phyloP scores from a whole-genome alignment of 2,329 filamentous ascomycete species.

The Pseudogymnoascus sp. region DNA sequence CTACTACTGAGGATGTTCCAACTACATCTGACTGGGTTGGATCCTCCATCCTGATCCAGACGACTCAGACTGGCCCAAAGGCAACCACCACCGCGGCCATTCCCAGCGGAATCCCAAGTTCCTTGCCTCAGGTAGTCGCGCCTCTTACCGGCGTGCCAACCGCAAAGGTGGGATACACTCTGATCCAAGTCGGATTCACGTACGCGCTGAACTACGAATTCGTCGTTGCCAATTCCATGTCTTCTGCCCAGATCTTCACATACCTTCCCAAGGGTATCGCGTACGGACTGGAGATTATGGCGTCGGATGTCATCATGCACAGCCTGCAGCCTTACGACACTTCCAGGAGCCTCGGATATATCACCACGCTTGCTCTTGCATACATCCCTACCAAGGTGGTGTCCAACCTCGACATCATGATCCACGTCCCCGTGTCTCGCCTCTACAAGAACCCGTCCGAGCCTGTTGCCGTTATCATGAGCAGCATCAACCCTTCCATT shows the following conservation, averaged over 20 bases:
- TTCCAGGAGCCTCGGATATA: constrained; percentile 57
- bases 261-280: constrained; percentile 64
- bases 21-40: constrained; percentile 4
- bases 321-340: constrained; percentile 73
- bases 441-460: constrained; percentile 51
- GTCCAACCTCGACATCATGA: constrained; percentile 55
- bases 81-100: constrained; percentile 23
- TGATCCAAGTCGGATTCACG: constrained; percentile 79
- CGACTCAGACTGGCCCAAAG: not conserved
- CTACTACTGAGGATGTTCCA: not conserved
- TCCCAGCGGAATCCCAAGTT: constrained; percentile 49
- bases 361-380: constrained; percentile 70
- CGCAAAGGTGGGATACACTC: constrained; percentile 46
- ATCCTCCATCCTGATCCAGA: constrained; percentile 1
- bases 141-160: constrained; percentile 54
- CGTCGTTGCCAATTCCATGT: constrained; percentile 60
- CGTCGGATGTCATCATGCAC: constrained; percentile 56
- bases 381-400: constrained; percentile 68
- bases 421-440: constrained; percentile 61
- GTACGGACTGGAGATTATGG: constrained; percentile 42
- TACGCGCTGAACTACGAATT: constrained; percentile 77
- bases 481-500: constrained; percentile 76
- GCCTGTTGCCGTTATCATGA: constrained; percentile 64
- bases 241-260: constrained; percentile 77
- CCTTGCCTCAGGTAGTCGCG: constrained; percentile 66